These are phyloP conservation scores for Phytophthora sojae DNA, from an alignment of 352 stramenopile genomes.

Conservation along the genomic window DNA sequence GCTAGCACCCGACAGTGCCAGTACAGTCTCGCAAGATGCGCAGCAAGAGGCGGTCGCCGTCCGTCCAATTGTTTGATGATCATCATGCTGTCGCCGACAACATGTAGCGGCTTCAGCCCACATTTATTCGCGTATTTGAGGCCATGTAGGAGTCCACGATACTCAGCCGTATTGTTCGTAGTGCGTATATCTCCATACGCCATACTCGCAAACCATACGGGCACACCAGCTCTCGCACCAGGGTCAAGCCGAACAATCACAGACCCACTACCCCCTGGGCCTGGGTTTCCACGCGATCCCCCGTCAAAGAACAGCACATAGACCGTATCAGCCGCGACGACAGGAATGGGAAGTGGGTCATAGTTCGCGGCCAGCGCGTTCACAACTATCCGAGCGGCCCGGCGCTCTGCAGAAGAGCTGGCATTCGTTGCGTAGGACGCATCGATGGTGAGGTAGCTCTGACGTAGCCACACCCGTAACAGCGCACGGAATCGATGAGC, in stretches of 20 bases:
- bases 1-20: not conserved
- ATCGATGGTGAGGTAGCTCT: no score
- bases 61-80: not conserved
- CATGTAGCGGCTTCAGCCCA: not conserved
- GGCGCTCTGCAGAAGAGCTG: no score
- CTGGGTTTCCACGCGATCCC: not conserved
- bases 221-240: not conserved
- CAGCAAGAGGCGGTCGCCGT: not conserved
- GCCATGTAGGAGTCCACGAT: not conserved
- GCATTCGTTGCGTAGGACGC: no score
- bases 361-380: no score
- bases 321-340: no score
- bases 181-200: not conserved
- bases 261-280: not conserved
- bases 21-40: not conserved
- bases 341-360: no score
- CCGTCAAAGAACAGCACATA: not conserved
- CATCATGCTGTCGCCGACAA: not conserved
- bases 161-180: not conserved
- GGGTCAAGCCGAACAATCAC: not conserved
- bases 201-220: not conserved
- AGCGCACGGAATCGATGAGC: no score
- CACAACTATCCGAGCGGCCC: no score
- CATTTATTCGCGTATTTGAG: not conserved
- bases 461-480: no score